Evolutionary conservation across 2,329 filamentous ascomycete species (phyloP), one percentile per base, ranked within the genome.

Genomic region (Ophiobolus disseminans): DNA sequence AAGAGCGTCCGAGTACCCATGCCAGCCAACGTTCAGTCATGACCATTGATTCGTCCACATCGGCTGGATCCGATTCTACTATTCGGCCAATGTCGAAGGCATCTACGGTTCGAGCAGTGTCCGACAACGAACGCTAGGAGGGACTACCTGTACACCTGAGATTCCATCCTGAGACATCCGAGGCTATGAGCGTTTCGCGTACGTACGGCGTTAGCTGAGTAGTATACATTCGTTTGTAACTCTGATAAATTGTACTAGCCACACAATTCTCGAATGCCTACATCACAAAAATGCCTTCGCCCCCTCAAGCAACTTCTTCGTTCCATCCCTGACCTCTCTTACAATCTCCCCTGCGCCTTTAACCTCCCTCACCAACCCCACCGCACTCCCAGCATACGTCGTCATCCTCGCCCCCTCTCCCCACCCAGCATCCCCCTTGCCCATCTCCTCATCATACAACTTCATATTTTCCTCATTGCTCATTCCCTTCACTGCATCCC

Each of bases 351-450:
- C 74, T 3, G 82, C 84, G 13, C 73, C 63, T 56, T 76, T 75
- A 1, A 82, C 73, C 30, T 77, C 68, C 36, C 69, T 80, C 2
- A 86, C 75, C 51, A 87, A 71, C 0, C 85, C 85, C 11, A 87
- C 80, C 0, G 78, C 84, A 16, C 81, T 81, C 3, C 85, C 85
- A 11, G 82, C 84, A 75, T 86, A 88, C 8, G 82, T 82, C 4
- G 82, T 84, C 73, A 86, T 73, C 49, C 84, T 76, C 3, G 78
- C 82, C 8, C 64, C 45, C 22, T 57, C 38, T 0, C 19, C 82
- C 83, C 80, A 82, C 80, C 39, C 81, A 75, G 13, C 67, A 66
- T 84, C 80, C 2, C 80, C 81, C 45, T 70, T 75, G 60, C 75
- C 67, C 61, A 80, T 60, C 30, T 82, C 83, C 55, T 78, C 70